Evolutionary conservation across 495 filamentous ascomycete genomes (phyloP).

Genomic region (Barbatosphaeria neglecta): DNA sequence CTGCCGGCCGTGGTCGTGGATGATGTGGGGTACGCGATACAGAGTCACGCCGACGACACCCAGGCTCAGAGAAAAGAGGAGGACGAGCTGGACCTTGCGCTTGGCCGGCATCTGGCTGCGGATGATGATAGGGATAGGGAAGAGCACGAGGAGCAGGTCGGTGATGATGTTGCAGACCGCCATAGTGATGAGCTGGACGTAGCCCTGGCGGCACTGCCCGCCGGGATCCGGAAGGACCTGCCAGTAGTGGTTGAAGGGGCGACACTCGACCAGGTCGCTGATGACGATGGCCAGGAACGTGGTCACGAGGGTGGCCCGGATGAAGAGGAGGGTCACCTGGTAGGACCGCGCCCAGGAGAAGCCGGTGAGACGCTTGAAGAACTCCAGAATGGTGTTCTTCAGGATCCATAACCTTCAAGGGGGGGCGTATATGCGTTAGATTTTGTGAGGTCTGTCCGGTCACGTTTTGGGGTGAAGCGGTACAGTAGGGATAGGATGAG

Average conservation of each 20-base stretch:
- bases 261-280: constrained; percentile 73
- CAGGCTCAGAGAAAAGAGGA: constrained; percentile 74
- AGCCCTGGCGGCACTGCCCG: constrained; percentile 69
- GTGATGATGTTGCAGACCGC: constrained; percentile 76
- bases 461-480: too few species aligned
- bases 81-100: constrained; percentile 52
- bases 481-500: too few species aligned
- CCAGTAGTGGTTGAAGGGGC: constrained; percentile 78
- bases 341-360: constrained; percentile 60
- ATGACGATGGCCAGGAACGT: constrained; percentile 75
- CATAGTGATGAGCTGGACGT: constrained; percentile 78
- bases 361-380: constrained; percentile 66
- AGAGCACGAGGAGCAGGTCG: constrained; percentile 74
- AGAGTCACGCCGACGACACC: constrained; percentile 61
- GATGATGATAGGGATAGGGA: constrained; percentile 79
- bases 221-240: constrained; percentile 85
- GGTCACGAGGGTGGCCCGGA: constrained; percentile 59
- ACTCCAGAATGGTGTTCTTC: constrained; percentile 84
- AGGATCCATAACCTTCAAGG: constrained; percentile 91
- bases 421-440: too few species aligned
- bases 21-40: constrained; percentile 65
- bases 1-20: constrained; percentile 50
- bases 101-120: constrained; percentile 55
- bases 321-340: constrained; percentile 49
- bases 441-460: too few species aligned